Conservation (phyloP, 1,139 yeast species). For the Nakaseomyces glabratus region DNA sequence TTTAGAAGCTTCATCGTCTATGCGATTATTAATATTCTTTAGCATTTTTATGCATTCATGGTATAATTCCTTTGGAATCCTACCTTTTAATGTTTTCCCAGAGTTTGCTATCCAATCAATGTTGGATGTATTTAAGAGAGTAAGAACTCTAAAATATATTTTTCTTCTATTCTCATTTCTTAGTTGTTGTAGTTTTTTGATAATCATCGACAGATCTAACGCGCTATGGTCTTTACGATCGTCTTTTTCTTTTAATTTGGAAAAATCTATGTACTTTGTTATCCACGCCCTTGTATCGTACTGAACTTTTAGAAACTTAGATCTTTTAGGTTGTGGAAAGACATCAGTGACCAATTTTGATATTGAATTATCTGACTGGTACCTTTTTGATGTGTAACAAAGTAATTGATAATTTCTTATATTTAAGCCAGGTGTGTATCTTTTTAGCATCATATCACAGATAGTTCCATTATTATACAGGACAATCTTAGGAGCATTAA, state of each 20-base stretch:
- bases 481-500: too few species aligned
- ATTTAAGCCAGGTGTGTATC: too few species aligned
- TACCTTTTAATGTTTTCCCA: not conserved
- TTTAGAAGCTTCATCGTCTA: too few species aligned
- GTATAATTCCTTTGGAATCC: slow-evolving; percentile 1
- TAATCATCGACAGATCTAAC: not conserved
- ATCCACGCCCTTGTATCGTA: not conserved
- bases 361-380: not conserved
- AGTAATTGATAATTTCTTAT: too few species aligned
- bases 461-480: too few species aligned
- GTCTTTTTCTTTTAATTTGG: not conserved
- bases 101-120: not conserved
- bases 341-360: not conserved
- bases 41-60: slow-evolving; percentile 1
- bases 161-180: not conserved
- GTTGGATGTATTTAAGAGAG: not conserved
- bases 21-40: too few species aligned
- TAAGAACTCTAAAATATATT: not conserved
- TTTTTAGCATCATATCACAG: too few species aligned
- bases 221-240: not conserved
- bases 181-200: not conserved
- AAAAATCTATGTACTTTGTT: not conserved
- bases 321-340: not conserved
- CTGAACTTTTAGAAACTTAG: not conserved
- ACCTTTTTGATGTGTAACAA: slow-evolving; percentile 1